Base-by-base conservation (phyloP, 2,329 filamentous ascomycete species). In the Talaromyces sp. region DNA sequence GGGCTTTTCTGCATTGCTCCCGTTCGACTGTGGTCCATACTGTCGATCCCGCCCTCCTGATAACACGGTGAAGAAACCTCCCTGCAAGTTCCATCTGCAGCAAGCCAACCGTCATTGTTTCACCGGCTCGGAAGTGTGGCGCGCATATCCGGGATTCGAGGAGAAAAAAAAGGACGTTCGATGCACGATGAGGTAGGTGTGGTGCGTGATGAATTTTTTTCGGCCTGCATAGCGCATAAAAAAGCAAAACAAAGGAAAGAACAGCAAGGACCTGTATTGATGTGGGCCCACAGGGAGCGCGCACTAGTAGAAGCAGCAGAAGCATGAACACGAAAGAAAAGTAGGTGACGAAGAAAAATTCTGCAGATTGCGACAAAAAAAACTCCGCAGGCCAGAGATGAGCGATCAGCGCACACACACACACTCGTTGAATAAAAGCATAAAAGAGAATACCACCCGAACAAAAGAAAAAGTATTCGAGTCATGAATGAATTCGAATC, bases 401-500 rank as follows among this genome's bases (percentile, higher is more conserved):
- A 27, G 24, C 24, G 19, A 46, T 46, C 43, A 49, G 51, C 36
- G 32, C 35, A 49, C 30, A 39, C 50, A 55, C 49, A 22, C 47
- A 14, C 30, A 39, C 35, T 42, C 43, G 52, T 35, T 47, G 43
- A 46, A 55, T 43, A 54, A 53, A 54, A 55, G 52, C 43, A 61
- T 40, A 55, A 60, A 57, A 52, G 46, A 65, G 50, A 60, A 54
- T 56, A 49, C 60, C 58, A 43, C 64, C 62, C 62, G 46, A 57
- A 60, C 52, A 63, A 54, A 56, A 55, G 55, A 60, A 62, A 58
- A 57, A 57, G 56, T 47, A 49, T 54, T 57, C 49, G 44, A 47
- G 32, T 46, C 40, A 42, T 24, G 36, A 41, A 35, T 22, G 17
- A 10, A 52, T 63, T 56, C 61, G 49, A 47, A 47, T 62, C 73